phyloP scores from a whole-genome alignment of 1,139 yeast genomes.

The Geotrichum bryndzae region DNA sequence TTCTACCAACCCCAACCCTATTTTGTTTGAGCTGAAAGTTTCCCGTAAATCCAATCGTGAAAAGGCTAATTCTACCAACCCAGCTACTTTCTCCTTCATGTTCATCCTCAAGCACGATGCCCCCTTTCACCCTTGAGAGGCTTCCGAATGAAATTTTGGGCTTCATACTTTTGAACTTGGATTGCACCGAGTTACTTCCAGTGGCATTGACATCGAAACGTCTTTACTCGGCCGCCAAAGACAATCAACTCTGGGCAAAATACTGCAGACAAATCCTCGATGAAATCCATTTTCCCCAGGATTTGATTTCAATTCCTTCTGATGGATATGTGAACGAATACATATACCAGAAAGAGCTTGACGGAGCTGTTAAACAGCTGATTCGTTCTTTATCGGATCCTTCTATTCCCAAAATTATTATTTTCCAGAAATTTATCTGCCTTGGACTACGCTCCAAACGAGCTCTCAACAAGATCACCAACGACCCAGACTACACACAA shows the following conservation, averaged over 20 bases:
- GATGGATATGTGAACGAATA: slow-evolving; percentile 11
- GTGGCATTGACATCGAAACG: slow-evolving; percentile 9
- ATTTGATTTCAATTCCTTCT: background rate
- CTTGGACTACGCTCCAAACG: background rate
- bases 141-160: background rate
- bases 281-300: slow-evolving; percentile 1
- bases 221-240: slow-evolving; percentile 3
- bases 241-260: slow-evolving; percentile 9
- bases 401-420: background rate
- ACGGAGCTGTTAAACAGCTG: background rate
- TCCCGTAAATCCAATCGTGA: background rate
- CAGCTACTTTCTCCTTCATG: background rate
- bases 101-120: background rate
- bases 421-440: background rate
- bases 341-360: slow-evolving; percentile 1
- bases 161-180: background rate
- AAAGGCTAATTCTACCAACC: background rate
- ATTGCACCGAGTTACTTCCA: background rate
- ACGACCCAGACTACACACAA: background rate
- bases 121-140: background rate
- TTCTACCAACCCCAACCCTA: background rate
- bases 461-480: background rate
- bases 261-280: slow-evolving; percentile 3
- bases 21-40: background rate
- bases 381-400: background rate